These are phyloP conservation scores for Termitomyces sp. DNA, from an alignment of 768 basidiomycete species.

Conservation along the genomic window DNA sequence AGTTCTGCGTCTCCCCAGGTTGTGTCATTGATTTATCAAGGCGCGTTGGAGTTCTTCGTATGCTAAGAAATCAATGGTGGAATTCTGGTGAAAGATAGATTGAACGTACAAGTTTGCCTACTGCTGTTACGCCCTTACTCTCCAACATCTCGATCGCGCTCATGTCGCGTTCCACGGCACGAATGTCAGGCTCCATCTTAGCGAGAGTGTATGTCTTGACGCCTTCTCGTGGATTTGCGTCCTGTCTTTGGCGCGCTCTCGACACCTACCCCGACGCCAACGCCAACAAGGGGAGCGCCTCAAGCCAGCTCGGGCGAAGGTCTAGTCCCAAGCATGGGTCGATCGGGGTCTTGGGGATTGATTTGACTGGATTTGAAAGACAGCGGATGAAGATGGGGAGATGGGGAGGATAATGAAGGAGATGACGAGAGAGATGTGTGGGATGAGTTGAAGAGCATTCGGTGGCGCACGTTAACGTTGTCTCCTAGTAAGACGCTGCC, in stretches of 20 bases:
- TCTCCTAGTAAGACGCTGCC: constrained; percentile 85
- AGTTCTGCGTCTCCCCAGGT: constrained; percentile 52
- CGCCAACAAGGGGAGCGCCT: constrained; percentile 57
- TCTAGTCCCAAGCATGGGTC: constrained; percentile 70
- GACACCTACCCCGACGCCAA: not conserved
- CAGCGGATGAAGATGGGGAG: constrained; percentile 34
- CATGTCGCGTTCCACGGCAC: constrained; percentile 79
- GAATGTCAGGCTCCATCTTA: constrained; percentile 85
- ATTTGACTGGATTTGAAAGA: constrained; percentile 19
- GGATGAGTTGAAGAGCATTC: constrained; percentile 40
- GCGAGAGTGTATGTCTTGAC: constrained; percentile 40
- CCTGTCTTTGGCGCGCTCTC: not conserved
- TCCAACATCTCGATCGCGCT: constrained; percentile 71
- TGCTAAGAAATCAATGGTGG: constrained; percentile 18
- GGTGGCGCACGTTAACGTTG: constrained; percentile 49
- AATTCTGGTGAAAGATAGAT: not conserved
- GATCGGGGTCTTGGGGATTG: constrained; percentile 33
- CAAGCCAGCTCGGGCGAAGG: constrained; percentile 75
- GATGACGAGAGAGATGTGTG: constrained; percentile 35
- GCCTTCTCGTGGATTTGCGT: constrained; percentile 35
- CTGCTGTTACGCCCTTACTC: constrained; percentile 65
- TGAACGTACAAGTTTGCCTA: constrained; percentile 61
- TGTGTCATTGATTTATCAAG: constrained; percentile 54
- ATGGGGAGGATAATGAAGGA: constrained; percentile 25
- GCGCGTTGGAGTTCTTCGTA: constrained; percentile 60